A percentile compares a stretch with the other conserved stretches of the same genome.
Conservation (phyloP, 2,329 filamentous ascomycete genomes). For the Colletotrichum endophyticum region DNA sequence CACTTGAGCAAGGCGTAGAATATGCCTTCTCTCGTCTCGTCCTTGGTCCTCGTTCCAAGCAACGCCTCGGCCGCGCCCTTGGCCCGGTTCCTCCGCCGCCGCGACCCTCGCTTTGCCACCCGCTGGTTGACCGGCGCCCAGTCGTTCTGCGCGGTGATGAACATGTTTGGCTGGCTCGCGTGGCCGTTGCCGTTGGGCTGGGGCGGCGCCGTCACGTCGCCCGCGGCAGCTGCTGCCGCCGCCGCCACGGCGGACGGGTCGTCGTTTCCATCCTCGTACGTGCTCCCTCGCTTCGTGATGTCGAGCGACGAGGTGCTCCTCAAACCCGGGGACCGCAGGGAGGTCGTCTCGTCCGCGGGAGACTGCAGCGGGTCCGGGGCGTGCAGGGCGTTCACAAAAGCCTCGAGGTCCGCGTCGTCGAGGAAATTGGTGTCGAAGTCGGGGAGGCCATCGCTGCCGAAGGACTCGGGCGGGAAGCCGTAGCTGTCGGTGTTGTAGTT, state of each 20-base stretch:
- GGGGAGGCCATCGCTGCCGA: conserved; percentile 74
- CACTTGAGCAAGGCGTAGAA: conserved; percentile 90
- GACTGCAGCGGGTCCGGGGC: conserved; percentile 78
- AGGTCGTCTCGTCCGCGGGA: conserved; percentile 57
- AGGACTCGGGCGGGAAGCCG: conserved; percentile 67
- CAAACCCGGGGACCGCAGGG: conserved; percentile 45
- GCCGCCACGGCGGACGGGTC: conserved; percentile 41
- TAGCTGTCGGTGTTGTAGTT: conserved; percentile 38
- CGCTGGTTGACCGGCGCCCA: conserved; percentile 89
- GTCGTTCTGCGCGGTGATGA: conserved; percentile 92
- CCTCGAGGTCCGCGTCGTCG: conserved; percentile 70
- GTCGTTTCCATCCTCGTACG: conserved; percentile 31
- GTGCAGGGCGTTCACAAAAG: conserved; percentile 82
- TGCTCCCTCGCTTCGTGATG: conserved; percentile 45
- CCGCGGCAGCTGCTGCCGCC: conserved; percentile 42
- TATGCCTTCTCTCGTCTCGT: conserved; percentile 94
- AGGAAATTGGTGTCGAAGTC: conserved; percentile 83
- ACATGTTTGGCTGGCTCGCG: conserved; percentile 49
- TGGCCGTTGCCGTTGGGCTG: conserved; percentile 18
- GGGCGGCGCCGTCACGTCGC: conserved; percentile 31
- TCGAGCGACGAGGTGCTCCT: conserved; percentile 44
- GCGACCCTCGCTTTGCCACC: conserved; percentile 47
- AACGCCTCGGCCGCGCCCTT: conserved; percentile 43
- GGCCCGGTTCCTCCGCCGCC: conserved; percentile 41
- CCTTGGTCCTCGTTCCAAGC: conserved; percentile 68